phyloP scores from a whole-genome alignment of 257 asterid species.

The Capsicum baccatum region DNA sequence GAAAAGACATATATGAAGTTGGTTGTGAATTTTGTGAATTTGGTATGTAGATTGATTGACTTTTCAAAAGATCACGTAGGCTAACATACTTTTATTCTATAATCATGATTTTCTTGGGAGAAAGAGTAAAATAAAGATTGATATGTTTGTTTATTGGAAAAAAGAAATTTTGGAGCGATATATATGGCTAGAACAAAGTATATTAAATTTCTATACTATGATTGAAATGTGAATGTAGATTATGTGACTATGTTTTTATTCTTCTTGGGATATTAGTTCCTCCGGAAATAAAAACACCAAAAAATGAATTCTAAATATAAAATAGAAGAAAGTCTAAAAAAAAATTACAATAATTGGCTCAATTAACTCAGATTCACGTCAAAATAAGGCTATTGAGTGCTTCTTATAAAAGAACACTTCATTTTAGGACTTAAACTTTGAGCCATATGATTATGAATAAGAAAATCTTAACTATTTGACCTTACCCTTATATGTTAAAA shows the following conservation, averaged over 20 bases:
- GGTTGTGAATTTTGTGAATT: not conserved
- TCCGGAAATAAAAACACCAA: too few species aligned
- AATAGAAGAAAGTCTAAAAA: too few species aligned
- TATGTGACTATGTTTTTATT: too few species aligned
- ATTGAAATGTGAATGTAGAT: not conserved
- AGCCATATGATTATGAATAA: not conserved
- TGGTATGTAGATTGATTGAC: not conserved
- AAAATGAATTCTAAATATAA: too few species aligned
- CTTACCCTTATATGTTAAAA: not conserved
- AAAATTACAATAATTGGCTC: too few species aligned
- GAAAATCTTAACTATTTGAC: not conserved
- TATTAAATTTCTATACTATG: not conserved
- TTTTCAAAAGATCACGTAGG: conserved; percentile 28
- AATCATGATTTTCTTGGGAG: not conserved
- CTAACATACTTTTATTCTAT: conserved; percentile 26
- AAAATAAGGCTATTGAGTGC: too few species aligned
- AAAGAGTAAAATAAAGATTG: not conserved
- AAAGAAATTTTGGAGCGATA: not conserved
- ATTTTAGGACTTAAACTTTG: not conserved
- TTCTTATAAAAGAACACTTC: not conserved
- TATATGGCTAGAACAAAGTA: not conserved
- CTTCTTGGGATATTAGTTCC: too few species aligned
- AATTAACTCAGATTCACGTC: too few species aligned
- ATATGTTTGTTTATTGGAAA: not conserved
- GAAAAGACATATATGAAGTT: not conserved